These are phyloP conservation scores for Waltergamsia citrina DNA, from an alignment of 2,329 filamentous ascomycete genomes.

Conservation along the genomic window DNA sequence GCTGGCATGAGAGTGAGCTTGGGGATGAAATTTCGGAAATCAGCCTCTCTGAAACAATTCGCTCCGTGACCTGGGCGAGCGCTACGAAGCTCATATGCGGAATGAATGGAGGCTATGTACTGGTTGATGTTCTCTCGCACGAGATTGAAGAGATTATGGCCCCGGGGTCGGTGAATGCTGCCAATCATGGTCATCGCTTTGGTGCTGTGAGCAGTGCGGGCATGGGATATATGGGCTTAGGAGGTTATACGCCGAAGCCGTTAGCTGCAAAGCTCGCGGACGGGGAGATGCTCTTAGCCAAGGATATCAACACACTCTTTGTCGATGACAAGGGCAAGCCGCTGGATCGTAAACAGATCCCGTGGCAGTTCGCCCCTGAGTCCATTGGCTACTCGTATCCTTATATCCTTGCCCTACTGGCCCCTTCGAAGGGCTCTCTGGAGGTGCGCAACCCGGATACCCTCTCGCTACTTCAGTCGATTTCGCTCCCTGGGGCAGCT, in stretches of 20 bases:
- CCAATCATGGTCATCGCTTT: conserved; percentile 61
- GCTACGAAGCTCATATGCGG: conserved; percentile 82
- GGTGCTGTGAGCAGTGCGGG: conserved; percentile 74
- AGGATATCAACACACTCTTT: conserved; percentile 93
- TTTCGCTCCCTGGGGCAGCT: conserved; percentile 71
- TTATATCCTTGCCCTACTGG: conserved; percentile 80
- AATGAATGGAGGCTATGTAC: conserved; percentile 82
- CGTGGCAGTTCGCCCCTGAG: conserved; percentile 82
- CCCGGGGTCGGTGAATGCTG: conserved; percentile 58
- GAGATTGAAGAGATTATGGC: conserved; percentile 71
- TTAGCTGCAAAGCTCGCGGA: conserved; percentile 75
- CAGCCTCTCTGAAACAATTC: conserved; percentile 70
- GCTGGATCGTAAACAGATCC: conserved; percentile 77
- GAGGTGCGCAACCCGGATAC: conserved; percentile 93
- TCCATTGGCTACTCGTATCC: conserved; percentile 94
- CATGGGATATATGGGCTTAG: conserved; percentile 96
- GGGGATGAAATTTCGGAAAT: conserved; percentile 62
- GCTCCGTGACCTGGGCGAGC: conserved; percentile 84
- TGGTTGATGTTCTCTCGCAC: conserved; percentile 74
- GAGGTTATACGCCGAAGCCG: conserved; percentile 83
- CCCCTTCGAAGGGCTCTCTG: conserved; percentile 71
- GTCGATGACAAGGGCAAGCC: conserved; percentile 76
- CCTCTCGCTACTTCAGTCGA: conserved; percentile 77
- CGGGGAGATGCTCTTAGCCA: conserved; percentile 85
- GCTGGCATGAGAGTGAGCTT: conserved; percentile 92